Evolutionary conservation across 2,329 filamentous ascomycete species (phyloP).

Genomic region (Exophiala spinifera): DNA sequence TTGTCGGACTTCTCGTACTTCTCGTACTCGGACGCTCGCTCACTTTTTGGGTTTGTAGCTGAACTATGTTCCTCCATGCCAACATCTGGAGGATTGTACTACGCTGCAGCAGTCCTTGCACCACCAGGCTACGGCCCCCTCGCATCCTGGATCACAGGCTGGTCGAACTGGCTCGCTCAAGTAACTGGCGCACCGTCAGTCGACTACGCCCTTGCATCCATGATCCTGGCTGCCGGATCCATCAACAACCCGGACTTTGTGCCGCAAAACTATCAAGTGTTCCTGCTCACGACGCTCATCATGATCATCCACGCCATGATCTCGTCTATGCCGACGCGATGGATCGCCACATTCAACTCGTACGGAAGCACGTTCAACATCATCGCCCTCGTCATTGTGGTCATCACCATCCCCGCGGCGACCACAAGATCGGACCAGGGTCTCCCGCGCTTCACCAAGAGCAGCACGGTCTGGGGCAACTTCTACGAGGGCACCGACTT

Average conservation of each 20-base stretch:
- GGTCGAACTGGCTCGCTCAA: conserved; percentile 68
- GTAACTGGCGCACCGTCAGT: conserved; percentile 65
- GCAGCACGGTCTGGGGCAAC: conserved; percentile 60
- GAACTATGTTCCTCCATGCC: conserved; percentile 73
- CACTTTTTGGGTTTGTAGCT: conserved; percentile 44
- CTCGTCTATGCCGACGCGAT: conserved; percentile 67
- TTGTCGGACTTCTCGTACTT: too few species aligned
- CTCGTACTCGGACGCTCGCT: not conserved
- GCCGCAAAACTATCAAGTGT: conserved; percentile 64
- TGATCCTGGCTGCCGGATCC: conserved; percentile 69
- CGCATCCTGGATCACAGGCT: conserved; percentile 66
- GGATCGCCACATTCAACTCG: conserved; percentile 68
- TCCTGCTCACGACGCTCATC: conserved; percentile 63
- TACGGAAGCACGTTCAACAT: conserved; percentile 70
- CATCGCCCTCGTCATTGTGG: conserved; percentile 60
- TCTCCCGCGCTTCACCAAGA: conserved; percentile 57
- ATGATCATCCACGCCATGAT: conserved; percentile 67
- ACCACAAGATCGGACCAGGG: conserved; percentile 52
- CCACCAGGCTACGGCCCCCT: conserved; percentile 64
- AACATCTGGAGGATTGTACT: conserved; percentile 69
- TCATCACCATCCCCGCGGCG: conserved; percentile 66
- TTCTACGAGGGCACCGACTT: conserved; percentile 67
- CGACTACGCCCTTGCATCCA: conserved; percentile 63
- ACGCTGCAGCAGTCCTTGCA: conserved; percentile 68
- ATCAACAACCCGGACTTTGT: conserved; percentile 64